Conservation (phyloP, 768 basidiomycete species). For the Lentinula lateritia region DNA sequence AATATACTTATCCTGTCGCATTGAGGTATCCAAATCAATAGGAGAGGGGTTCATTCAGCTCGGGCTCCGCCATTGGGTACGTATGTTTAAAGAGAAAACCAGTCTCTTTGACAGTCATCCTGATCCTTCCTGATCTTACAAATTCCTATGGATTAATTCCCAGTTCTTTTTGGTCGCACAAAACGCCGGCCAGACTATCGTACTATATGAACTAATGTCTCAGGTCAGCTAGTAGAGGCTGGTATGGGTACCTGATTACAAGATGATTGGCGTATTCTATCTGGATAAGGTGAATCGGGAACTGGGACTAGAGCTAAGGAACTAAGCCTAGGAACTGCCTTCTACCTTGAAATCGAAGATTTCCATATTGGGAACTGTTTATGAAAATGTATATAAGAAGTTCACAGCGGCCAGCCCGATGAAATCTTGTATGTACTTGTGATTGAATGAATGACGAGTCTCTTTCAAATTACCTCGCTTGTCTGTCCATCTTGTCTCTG, state of each 20-base stretch:
- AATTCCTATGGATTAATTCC: neutral
- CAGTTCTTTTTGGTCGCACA: neutral
- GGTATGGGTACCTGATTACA: neutral
- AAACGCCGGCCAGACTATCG: neutral
- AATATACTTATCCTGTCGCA: neutral
- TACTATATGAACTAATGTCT: neutral
- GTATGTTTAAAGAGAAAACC: neutral
- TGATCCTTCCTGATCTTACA: neutral
- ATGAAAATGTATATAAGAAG: neutral
- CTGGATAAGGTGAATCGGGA: neutral
- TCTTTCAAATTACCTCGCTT: neutral
- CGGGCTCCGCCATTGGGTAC: neutral
- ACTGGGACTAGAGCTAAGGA: neutral
- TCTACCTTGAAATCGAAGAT: neutral
- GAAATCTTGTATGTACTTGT: neutral
- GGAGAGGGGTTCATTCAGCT: neutral
- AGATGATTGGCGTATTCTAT: constrained; percentile 4
- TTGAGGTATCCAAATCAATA: neutral
- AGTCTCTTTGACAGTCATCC: neutral
- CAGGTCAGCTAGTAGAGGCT: neutral
- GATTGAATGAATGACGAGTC: neutral
- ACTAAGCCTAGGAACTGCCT: too few species aligned
- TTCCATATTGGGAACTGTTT: neutral
- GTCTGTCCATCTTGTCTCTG: constrained; percentile 1
- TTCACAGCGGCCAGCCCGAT: neutral